Conservation (phyloP, 2,329 filamentous ascomycete genomes). For the Fusarium pseudonygamai region DNA sequence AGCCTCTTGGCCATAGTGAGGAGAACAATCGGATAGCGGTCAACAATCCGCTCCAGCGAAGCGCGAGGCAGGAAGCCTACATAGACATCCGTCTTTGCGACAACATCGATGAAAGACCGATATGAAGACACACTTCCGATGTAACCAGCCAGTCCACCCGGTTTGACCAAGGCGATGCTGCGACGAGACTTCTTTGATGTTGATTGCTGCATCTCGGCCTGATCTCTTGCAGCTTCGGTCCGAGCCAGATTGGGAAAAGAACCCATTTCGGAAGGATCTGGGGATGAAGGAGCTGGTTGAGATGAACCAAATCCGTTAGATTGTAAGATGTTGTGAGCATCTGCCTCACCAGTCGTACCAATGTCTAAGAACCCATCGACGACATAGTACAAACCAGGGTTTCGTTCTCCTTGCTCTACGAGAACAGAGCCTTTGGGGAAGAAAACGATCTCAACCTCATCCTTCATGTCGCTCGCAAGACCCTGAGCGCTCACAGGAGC, state of each 20-base stretch:
- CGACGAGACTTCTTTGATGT: conserved; percentile 60
- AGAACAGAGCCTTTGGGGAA: conserved; percentile 95
- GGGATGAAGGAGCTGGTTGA: conserved; percentile 24
- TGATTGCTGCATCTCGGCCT: conserved; percentile 56
- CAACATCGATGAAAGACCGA: conserved; percentile 94
- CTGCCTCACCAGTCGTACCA: conserved; percentile 69
- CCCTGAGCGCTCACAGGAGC: conserved; percentile 71
- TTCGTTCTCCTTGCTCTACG: conserved; percentile 96
- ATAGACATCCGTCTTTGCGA: conserved; percentile 97
- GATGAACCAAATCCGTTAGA: conserved; percentile 40
- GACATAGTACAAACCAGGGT: conserved; percentile 95
- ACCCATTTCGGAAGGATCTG: conserved; percentile 37
- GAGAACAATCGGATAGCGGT: conserved; percentile 89
- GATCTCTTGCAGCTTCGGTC: conserved; percentile 43
- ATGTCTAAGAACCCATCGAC: conserved; percentile 97
- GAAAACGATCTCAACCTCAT: conserved; percentile 96
- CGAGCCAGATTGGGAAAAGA: conserved; percentile 44
- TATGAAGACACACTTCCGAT: conserved; percentile 95
- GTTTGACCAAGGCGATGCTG: conserved; percentile 90
- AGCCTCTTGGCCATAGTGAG: conserved; percentile 96
- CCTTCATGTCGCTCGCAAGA: conserved; percentile 81
- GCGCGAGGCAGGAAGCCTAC: conserved; percentile 91
- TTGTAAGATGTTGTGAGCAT: conserved; percentile 48
- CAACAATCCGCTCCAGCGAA: conserved; percentile 89
- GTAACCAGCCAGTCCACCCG: conserved; percentile 92